These are phyloP conservation scores for Nicotiana rustica DNA, from an alignment of 305 asterid genomes.

Conservation along the genomic window DNA sequence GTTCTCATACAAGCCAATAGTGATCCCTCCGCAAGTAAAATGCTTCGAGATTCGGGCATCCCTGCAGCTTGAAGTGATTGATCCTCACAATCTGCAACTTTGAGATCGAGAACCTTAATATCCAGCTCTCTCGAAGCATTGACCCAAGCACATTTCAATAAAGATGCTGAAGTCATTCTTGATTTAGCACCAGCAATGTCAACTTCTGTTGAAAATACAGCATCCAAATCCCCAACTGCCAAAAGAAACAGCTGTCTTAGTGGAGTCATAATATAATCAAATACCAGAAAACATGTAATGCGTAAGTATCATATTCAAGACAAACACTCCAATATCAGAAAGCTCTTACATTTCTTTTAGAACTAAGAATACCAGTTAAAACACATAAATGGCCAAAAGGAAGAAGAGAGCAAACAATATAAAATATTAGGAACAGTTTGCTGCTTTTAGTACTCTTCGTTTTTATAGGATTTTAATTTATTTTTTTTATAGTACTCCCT, in stretches of 20 bases:
- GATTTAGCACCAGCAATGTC: conserved; percentile 80
- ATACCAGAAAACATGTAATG: conserved; percentile 1
- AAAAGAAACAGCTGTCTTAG: conserved; percentile 30
- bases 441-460: conserved; percentile 1
- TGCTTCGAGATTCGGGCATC: conserved; percentile 40
- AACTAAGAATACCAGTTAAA: conserved; percentile 5
- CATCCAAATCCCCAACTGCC: conserved; percentile 72
- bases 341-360: conserved; percentile 16
- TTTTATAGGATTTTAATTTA: too few relatives aligned
- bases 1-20: conserved; percentile 53
- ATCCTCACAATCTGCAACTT: conserved; percentile 44
- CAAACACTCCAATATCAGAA: neutral
- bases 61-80: conserved; percentile 40
- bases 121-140: conserved; percentile 67
- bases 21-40: conserved; percentile 64
- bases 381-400: neutral
- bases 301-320: neutral
- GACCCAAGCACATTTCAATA: conserved; percentile 65
- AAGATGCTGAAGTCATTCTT: conserved; percentile 73
- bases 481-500: too few relatives aligned
- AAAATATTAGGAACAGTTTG: conserved; percentile 11
- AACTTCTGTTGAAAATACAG: conserved; percentile 77
- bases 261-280: neutral
- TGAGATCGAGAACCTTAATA: conserved; percentile 48
- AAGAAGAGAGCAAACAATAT: neutral